phyloP scores from a whole-genome alignment of 768 basidiomycete genomes.

The Tephrocybe sp. region DNA sequence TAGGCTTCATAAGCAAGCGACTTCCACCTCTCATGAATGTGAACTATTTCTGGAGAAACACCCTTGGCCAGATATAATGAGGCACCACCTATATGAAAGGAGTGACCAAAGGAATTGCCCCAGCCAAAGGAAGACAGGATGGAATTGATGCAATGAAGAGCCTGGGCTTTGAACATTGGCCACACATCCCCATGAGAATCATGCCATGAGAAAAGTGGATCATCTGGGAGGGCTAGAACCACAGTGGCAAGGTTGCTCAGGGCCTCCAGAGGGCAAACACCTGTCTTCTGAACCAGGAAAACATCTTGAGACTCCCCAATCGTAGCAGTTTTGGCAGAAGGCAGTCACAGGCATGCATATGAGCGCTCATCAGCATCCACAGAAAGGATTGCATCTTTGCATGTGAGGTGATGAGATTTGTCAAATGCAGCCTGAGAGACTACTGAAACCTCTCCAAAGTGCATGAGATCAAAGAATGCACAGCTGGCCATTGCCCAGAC shows the following conservation, averaged over 20 bases:
- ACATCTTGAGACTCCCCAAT: neutral
- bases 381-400: conserved; percentile 18
- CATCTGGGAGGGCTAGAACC: conserved; percentile 20
- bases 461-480: conserved; percentile 41
- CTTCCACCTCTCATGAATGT: conserved; percentile 34
- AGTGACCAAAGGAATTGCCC: conserved; percentile 38
- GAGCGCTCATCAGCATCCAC: conserved; percentile 23
- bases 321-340: conserved; percentile 34
- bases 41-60: conserved; percentile 34
- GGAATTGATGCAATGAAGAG: conserved; percentile 29
- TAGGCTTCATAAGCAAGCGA: conserved; percentile 40
- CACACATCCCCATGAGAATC: conserved; percentile 24
- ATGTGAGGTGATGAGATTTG: conserved; percentile 21
- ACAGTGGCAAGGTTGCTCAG: conserved; percentile 28
- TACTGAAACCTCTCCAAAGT: conserved; percentile 36
- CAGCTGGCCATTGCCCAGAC: conserved; percentile 35
- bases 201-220: conserved; percentile 36
- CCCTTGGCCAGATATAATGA: conserved; percentile 31
- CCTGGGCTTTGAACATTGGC: conserved; percentile 28
- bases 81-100: conserved; percentile 43
- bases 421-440: conserved; percentile 20
- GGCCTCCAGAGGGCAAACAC: conserved; percentile 12
- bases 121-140: conserved; percentile 24
- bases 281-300: neutral
- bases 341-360: conserved; percentile 31